Percentiles rank a stretch among this genome's conserved stretches.
These are phyloP conservation scores for Lachnellula subtilissima DNA, from an alignment of 2,329 filamentous ascomycete species.

Conservation along the genomic window DNA sequence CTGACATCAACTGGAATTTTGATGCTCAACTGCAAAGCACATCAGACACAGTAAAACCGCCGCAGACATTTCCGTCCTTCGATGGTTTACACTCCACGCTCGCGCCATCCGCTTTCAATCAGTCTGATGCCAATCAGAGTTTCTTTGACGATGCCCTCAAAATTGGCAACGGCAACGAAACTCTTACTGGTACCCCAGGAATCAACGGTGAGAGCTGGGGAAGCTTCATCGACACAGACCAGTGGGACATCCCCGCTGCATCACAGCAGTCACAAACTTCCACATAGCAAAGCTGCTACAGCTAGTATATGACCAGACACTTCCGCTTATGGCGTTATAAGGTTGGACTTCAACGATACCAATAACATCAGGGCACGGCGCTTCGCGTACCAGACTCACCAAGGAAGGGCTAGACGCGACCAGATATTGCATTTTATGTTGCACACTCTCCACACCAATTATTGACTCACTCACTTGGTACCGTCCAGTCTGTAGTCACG, in stretches of 20 bases:
- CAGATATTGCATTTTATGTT: too few species aligned
- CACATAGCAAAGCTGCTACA: not conserved
- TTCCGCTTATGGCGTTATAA: not conserved
- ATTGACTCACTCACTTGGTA: too few species aligned
- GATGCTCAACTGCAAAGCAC: constrained; percentile 9
- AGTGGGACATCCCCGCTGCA: constrained; percentile 4
- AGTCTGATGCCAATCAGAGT: not conserved
- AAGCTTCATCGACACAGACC: constrained; percentile 15
- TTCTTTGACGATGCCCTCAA: constrained; percentile 17
- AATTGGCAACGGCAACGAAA: not conserved
- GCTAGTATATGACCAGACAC: not conserved
- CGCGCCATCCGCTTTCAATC: constrained; percentile 8
- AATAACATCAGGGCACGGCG: too few species aligned
- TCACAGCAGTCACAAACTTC: constrained; percentile 7
- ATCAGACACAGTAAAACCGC: constrained; percentile 8
- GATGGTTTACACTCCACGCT: constrained; percentile 21
- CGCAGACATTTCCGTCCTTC: constrained; percentile 8
- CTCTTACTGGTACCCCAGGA: constrained; percentile 10
- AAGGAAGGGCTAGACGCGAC: too few species aligned
- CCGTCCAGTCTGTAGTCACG: too few species aligned
- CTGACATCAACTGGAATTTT: constrained; percentile 23
- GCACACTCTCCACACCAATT: too few species aligned
- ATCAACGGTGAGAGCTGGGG: constrained; percentile 7
- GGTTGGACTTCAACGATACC: too few species aligned
- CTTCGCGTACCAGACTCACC: too few species aligned